Evolutionary conservation across 2,329 filamentous ascomycete species (phyloP), one percentile per base, ranked within the genome.

Genomic region (Sporothrix phasma): DNA sequence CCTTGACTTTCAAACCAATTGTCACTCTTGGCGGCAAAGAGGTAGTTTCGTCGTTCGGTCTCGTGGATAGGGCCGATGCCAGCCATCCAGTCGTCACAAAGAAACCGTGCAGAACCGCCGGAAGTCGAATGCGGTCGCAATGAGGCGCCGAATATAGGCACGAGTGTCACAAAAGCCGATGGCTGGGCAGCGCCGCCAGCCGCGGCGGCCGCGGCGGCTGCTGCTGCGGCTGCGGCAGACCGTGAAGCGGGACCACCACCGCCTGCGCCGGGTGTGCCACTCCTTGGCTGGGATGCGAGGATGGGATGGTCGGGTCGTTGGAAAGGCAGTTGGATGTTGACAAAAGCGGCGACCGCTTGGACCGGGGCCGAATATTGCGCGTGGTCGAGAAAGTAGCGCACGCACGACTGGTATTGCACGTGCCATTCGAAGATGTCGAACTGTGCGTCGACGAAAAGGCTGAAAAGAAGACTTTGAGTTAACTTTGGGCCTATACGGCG

Each of bases 381-480:
- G 72, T 93, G 87, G 71, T 97, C 90, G 71, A 97, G 80, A 73
- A 97, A 99, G 78, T 93, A 97, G 64, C 85, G 85, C 69, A 93
- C 86, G 76, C 94, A 99, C 68, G 86, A 92, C 75, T 94, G 88
- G 74, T 95, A 96, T 66, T 89, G 88, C 10, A 90, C 89, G 74
- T 96, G 89, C 94, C 94, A 97, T 66, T 92, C 89, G 73, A 97
- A 88, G 68, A 97, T 89, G 74, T 93, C 89, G 75, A 92, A 87
- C 56, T 80, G 76, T 61, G 73, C 72, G 66, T 80, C 76, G 66
- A 78, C 74, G n/a, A 66, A 81, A 79, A 6, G 78, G 76, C 79
- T 81, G 71, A 29, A 58, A 10, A 53, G 47, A 61, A 64, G 62
- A 34, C 15, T 29, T 63, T 39, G 65, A 10, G 67, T 68, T 68